phyloP scores from a whole-genome alignment of 2,329 filamentous ascomycete species.

The Colletotrichum spinosum region DNA sequence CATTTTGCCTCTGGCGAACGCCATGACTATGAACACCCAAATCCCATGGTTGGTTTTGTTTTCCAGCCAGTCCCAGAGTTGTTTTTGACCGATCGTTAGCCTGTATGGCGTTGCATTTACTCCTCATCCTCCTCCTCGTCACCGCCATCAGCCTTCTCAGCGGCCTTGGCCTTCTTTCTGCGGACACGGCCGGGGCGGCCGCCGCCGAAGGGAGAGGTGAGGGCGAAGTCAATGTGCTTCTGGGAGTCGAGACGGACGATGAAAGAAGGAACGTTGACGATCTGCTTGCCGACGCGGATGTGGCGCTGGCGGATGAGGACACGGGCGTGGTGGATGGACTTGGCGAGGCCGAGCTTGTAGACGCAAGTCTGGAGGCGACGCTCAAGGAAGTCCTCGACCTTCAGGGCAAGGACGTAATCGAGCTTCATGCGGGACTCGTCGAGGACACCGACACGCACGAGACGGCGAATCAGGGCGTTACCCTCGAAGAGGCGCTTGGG shows the following conservation, averaged over 20 bases:
- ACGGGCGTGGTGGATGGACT: conserved; percentile 99
- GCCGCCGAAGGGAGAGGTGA: conserved; percentile 97
- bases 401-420: conserved; percentile 99
- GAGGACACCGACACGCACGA: conserved; percentile 99
- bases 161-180: conserved; percentile 99
- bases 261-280: conserved; percentile 99
- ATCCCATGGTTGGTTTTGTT: conserved; percentile 51
- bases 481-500: conserved; percentile 99
- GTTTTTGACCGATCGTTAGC: conserved; percentile 36
- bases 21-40: conserved; percentile 61
- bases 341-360: conserved; percentile 99
- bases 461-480: conserved; percentile 99
- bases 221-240: conserved; percentile 99
- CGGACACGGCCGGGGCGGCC: conserved; percentile 96
- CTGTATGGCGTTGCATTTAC: conserved; percentile 56
- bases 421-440: conserved; percentile 99
- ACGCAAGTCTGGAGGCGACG: conserved; percentile 99
- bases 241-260: conserved; percentile 99
- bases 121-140: conserved; percentile 90
- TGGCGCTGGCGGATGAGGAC: conserved; percentile 99
- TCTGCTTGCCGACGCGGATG: conserved; percentile 99
- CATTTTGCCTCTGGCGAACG: conserved; percentile 63
- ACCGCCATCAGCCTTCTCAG: conserved; percentile 83
- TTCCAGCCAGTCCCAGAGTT: conserved; percentile 44
- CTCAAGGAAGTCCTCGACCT: conserved; percentile 99